A percentile compares a stretch with the other conserved stretches of the same genome.
phyloP scores from a whole-genome alignment of 257 asterid genomes.

The Vinca minor region DNA sequence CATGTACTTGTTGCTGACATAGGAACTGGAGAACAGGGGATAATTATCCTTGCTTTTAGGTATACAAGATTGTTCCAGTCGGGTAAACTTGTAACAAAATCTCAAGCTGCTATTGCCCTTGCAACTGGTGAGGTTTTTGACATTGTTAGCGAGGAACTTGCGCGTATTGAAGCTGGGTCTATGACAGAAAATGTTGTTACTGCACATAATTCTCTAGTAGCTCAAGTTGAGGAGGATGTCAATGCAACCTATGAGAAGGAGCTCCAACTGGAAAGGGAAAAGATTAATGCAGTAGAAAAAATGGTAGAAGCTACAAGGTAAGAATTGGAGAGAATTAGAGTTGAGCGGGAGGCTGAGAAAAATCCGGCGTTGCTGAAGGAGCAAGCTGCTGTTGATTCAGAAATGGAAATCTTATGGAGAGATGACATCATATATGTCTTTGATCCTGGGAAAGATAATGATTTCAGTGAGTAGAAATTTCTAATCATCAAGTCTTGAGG shows the following conservation, averaged over 20 bases:
- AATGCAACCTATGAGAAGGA: conserved; percentile 66
- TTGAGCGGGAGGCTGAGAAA: conserved; percentile 72
- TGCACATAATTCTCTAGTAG: conserved; percentile 83
- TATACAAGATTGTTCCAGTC: conserved; percentile 98
- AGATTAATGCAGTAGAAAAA: conserved; percentile 57
- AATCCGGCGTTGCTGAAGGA: conserved; percentile 58
- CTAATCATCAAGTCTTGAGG: too few relatives aligned
- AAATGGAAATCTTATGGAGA: conserved; percentile 86
- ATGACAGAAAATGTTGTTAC: conserved; percentile 97
- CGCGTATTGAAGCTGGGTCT: conserved; percentile 90
- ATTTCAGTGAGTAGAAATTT: too few relatives aligned
- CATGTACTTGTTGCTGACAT: conserved; percentile 88
- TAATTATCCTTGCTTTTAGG: conserved; percentile 77
- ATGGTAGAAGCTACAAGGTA: conserved; percentile 69
- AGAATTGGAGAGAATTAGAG: conserved; percentile 74
- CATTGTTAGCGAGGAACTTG: conserved; percentile 82
- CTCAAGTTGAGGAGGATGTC: conserved; percentile 86
- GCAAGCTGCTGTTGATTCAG: conserved; percentile 84
- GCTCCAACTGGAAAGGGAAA: conserved; percentile 69
- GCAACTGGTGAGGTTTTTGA: conserved; percentile 84
- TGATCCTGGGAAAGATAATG: too few relatives aligned
- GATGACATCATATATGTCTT: too few relatives aligned
- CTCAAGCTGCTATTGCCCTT: conserved; percentile 94
- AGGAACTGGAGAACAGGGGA: conserved; percentile 85
- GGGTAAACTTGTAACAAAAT: conserved; percentile 88